A percentile compares a stretch with the other conserved stretches of the same genome.
Conservation (phyloP, 306 rosid genomes). For the Albizia julibrissin region DNA sequence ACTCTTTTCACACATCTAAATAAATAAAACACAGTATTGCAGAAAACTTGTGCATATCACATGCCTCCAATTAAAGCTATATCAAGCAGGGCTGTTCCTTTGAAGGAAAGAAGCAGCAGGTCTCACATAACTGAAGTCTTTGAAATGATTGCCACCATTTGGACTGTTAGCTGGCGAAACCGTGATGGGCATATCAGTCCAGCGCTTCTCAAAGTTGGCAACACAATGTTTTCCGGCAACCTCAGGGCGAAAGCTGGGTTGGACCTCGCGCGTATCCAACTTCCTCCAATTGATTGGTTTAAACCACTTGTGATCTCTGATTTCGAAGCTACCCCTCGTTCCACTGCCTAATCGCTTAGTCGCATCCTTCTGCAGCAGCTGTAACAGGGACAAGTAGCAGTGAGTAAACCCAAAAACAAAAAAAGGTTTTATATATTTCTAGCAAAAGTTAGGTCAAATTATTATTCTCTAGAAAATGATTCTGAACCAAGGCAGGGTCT, state of each 20-base stretch:
- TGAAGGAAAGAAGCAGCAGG: slow-evolving; percentile 83
- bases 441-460: background rate
- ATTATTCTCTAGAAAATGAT: background rate
- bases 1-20: slow-evolving; percentile 17
- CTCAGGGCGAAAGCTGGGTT: slow-evolving; percentile 88
- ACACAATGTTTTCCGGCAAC: slow-evolving; percentile 84
- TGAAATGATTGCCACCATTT: slow-evolving; percentile 69
- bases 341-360: slow-evolving; percentile 78
- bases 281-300: slow-evolving; percentile 84
- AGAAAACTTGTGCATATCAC: slow-evolving; percentile 13
- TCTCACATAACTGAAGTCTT: slow-evolving; percentile 76
- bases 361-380: slow-evolving; percentile 83
- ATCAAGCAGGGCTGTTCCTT: slow-evolving; percentile 39
- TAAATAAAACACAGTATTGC: background rate
- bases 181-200: slow-evolving; percentile 92
- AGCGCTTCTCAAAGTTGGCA: slow-evolving; percentile 90
- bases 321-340: slow-evolving; percentile 64
- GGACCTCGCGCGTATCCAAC: slow-evolving; percentile 72
- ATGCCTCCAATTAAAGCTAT: slow-evolving; percentile 7
- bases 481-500: background rate
- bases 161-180: slow-evolving; percentile 94
- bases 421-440: background rate
- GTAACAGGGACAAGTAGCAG: slow-evolving; percentile 31
- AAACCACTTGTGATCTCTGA: slow-evolving; percentile 90
- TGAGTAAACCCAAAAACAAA: background rate